Percentiles rank a stretch among this genome's conserved stretches.
Evolutionary conservation across 2,329 filamentous ascomycete genomes (phyloP).

Genomic region (Epichloe coenophiala): DNA sequence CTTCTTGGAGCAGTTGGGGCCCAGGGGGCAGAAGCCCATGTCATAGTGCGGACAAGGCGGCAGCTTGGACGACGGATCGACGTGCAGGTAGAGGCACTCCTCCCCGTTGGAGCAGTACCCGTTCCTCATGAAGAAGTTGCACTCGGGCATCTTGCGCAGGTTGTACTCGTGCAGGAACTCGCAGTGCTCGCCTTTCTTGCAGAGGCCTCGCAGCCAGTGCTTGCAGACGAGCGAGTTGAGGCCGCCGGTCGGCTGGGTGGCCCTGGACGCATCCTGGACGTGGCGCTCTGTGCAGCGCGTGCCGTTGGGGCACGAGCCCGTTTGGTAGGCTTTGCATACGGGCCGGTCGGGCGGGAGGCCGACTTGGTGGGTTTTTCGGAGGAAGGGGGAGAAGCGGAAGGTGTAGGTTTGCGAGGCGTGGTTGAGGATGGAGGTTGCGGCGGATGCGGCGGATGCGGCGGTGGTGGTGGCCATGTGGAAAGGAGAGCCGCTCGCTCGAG

Average conservation of each 20-base stretch:
- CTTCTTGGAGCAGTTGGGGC: slow-evolving; percentile 74
- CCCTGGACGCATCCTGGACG: slow-evolving; percentile 25
- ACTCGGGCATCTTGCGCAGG: slow-evolving; percentile 94
- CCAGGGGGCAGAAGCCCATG: slow-evolving; percentile 88
- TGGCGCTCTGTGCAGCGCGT: slow-evolving; percentile 79
- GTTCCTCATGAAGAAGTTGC: slow-evolving; percentile 88
- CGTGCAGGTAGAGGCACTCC: slow-evolving; percentile 87
- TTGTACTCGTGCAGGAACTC: slow-evolving; percentile 99
- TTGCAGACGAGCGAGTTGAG: slow-evolving; percentile 89
- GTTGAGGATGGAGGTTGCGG: slow-evolving; percentile 36
- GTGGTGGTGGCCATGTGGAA: slow-evolving; percentile 16
- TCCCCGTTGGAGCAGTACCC: slow-evolving; percentile 94
- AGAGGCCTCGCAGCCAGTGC: slow-evolving; percentile 92
- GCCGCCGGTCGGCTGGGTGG: slow-evolving; percentile 27
- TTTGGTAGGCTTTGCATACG: slow-evolving; percentile 72
- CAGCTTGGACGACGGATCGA: slow-evolving; percentile 67
- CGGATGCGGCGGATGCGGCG: background rate
- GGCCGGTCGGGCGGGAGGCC: slow-evolving; percentile 67
- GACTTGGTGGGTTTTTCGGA: slow-evolving; percentile 71
- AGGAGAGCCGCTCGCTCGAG: background rate
- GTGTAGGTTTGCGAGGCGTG: slow-evolving; percentile 45
- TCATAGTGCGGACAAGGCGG: slow-evolving; percentile 86
- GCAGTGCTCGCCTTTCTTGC: slow-evolving; percentile 94
- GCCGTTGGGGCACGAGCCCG: slow-evolving; percentile 78
- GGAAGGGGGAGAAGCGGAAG: slow-evolving; percentile 83